Evolutionary conservation across 306 rosid genomes (phyloP).

Genomic region (Dalbergia cultrata): DNA sequence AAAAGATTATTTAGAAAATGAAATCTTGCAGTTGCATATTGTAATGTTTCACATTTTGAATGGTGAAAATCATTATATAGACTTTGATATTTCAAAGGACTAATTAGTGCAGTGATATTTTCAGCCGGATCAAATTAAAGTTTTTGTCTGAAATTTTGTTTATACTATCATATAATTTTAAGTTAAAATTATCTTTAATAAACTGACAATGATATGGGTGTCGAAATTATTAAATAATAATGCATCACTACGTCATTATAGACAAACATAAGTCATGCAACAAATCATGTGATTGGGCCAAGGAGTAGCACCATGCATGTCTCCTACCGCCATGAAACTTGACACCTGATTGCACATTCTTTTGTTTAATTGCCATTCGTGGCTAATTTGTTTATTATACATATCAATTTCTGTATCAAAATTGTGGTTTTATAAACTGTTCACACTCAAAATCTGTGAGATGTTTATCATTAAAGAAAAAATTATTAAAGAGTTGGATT

Average conservation of each 20-base stretch:
- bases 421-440: not conserved
- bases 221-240: not conserved
- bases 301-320: constrained; percentile 34
- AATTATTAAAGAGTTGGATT: too few species aligned
- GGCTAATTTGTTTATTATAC: not conserved
- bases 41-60: too few species aligned
- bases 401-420: too few species aligned
- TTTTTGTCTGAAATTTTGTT: not conserved
- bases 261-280: not conserved
- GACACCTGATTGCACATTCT: constrained; percentile 52
- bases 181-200: not conserved
- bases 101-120: too few species aligned
- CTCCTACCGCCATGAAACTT: constrained; percentile 48
- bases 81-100: too few species aligned
- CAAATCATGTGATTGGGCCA: constrained; percentile 47
- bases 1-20: too few species aligned
- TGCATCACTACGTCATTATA: not conserved
- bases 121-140: too few species aligned
- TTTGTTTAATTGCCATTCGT: constrained; percentile 26
- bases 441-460: not conserved
- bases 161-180: not conserved
- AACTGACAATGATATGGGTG: not conserved
- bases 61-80: too few species aligned
- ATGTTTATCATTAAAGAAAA: too few species aligned
- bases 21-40: too few species aligned